These are phyloP conservation scores for Chalciporus sphaerocephalus DNA, from an alignment of 768 basidiomycete species.

Conservation along the genomic window DNA sequence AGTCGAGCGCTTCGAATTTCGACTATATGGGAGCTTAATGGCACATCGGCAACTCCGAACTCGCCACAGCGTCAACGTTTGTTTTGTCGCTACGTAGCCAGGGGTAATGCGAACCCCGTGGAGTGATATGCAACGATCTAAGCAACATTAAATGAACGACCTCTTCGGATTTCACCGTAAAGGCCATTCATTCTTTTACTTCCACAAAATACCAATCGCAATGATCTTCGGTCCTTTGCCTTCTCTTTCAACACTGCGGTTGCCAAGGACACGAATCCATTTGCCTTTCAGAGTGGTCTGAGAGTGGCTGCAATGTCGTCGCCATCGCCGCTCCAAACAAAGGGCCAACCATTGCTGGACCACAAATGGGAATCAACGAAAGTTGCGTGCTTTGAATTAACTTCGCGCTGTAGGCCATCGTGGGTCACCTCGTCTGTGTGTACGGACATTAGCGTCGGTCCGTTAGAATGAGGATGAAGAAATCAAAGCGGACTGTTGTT, in stretches of 20 bases:
- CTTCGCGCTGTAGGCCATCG: neutral
- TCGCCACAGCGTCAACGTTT: no score
- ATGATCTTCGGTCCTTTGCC: neutral
- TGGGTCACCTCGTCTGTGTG: slow-evolving; percentile 5
- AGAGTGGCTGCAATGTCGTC: neutral
- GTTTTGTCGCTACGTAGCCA: no score
- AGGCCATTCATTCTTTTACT: neutral
- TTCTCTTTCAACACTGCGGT: slow-evolving; percentile 3
- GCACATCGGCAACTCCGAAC: no score
- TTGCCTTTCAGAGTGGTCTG: neutral
- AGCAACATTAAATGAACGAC: neutral
- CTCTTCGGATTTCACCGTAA: neutral
- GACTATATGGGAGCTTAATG: no score
- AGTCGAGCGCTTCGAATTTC: no score
- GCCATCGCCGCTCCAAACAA: neutral
- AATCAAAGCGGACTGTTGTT: neutral
- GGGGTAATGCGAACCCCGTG: neutral
- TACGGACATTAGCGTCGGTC: slow-evolving; percentile 8
- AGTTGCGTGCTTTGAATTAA: neutral
- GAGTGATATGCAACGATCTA: neutral
- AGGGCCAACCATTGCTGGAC: slow-evolving; percentile 4
- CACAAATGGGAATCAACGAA: neutral
- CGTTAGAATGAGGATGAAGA: neutral
- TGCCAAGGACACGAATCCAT: neutral
- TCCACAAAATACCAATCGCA: neutral